Evolutionary conservation across 169 alveolate species (phyloP), one percentile per base, ranked within the genome.

Genomic region (Plasmodium knowlesi): DNA sequence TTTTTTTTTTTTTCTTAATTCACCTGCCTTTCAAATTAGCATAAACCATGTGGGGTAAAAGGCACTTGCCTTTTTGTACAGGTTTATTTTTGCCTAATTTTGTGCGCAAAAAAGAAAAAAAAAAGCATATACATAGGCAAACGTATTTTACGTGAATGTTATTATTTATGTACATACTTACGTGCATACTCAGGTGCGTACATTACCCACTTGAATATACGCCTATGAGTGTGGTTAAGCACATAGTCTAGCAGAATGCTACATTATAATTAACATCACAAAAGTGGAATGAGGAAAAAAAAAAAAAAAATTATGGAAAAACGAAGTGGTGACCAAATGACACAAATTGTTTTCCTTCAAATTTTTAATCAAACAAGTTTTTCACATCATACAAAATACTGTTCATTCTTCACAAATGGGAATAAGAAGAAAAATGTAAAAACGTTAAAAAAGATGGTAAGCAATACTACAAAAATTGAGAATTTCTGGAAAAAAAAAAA

Each of bases 241-340:
- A 50, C 14, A 25, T 67, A 67, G 76, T 67, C 76, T 67, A 67
- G 76, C 41, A 67, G 25, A 67, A 67, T 67, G 76, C 76, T 67
- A 67, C 76, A 67, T 67, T 25, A 61, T 67, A 67, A 67, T 67
- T 67, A 67, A n/a, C 30, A 67, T 25, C 76, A 67, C 76, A 67
- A 9, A 67, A 19, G 28, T 4, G 32, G n/a, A 67, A 67, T 67
- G 76, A n/a, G 37, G 3, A 67, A 67, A 67, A 61, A 61, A 67
- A 67, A n/a, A 67, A 67, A 67, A 61, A 61, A 67, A 67, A 67
- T 67, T 25, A 67, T 67, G 30, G 37, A 67, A 67, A 67, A 25
- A 67, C 4, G 37, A 22, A 67, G 6, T 22, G 76, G 37, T 67
- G 9, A 67, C 76, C 30, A 67, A 67, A 25, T 67, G 37, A 67